Evolutionary conservation across 768 basidiomycete species (phyloP).

Genomic region (Naganishia antarctica): DNA sequence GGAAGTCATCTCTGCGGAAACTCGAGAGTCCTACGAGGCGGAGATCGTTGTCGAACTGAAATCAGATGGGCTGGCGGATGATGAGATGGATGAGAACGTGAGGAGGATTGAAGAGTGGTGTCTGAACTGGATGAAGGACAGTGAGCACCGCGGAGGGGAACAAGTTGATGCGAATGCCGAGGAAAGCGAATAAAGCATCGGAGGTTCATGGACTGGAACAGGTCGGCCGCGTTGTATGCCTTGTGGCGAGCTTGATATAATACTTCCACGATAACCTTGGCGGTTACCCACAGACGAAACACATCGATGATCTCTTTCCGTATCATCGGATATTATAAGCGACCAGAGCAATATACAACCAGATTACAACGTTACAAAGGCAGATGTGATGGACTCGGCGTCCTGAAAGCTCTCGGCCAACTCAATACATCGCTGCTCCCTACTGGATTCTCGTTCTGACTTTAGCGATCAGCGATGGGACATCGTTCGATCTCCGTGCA

Average conservation of each 20-base stretch:
- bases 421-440: background rate
- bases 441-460: constrained; percentile 30
- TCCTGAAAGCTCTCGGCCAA: too few species aligned
- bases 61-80: constrained; percentile 60
- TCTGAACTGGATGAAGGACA: constrained; percentile 58
- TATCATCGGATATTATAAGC: too few species aligned
- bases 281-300: too few species aligned
- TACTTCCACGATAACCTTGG: too few species aligned
- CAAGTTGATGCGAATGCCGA: constrained; percentile 16
- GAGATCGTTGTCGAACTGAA: constrained; percentile 80
- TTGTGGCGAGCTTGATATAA: too few species aligned
- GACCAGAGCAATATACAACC: too few species aligned
- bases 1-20: constrained; percentile 84
- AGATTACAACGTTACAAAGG: too few species aligned
- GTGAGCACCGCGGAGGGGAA: constrained; percentile 26
- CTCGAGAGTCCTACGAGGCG: constrained; percentile 73
- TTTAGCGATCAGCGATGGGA: constrained; percentile 43
- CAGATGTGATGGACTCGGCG: too few species aligned
- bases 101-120: constrained; percentile 84
- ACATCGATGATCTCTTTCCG: too few species aligned
- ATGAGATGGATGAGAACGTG: constrained; percentile 84
- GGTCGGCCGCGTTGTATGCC: too few species aligned
- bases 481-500: constrained; percentile 39
- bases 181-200: constrained; percentile 22
- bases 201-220: too few species aligned